phyloP scores from a whole-genome alignment of 148 eudicot genomes.

The Persicaria maculosa region DNA sequence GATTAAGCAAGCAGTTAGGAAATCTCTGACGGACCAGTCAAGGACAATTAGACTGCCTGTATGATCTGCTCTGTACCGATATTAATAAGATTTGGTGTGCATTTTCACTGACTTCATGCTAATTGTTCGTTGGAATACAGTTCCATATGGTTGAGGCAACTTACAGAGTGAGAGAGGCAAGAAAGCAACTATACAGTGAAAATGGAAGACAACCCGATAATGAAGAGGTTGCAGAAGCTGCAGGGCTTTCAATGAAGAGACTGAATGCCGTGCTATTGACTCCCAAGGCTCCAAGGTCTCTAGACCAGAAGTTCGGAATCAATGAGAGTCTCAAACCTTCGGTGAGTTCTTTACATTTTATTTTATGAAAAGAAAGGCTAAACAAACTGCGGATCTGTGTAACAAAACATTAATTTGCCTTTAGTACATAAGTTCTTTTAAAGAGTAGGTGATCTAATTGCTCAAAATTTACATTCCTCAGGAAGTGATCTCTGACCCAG shows the following conservation, averaged over 20 bases:
- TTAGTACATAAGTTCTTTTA: too few species aligned
- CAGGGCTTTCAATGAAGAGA: slow-evolving; percentile 92
- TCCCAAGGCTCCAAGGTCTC: slow-evolving; percentile 87
- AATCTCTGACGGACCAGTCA: slow-evolving; percentile 75
- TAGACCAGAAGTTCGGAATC: slow-evolving; percentile 70
- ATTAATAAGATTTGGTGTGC: not conserved
- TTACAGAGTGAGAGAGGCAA: slow-evolving; percentile 77
- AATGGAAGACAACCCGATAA: slow-evolving; percentile 61
- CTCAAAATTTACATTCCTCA: slow-evolving; percentile 17
- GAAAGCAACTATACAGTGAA: slow-evolving; percentile 52
- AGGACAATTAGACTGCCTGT: slow-evolving; percentile 85
- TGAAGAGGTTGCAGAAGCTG: slow-evolving; percentile 80
- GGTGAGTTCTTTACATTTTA: slow-evolving; percentile 24
- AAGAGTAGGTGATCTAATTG: not conserved
- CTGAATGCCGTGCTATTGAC: slow-evolving; percentile 55
- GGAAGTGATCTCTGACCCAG: slow-evolving; percentile 67
- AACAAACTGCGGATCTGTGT: not conserved
- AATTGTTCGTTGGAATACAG: slow-evolving; percentile 30
- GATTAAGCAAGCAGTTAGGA: slow-evolving; percentile 93
- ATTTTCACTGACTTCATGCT: not conserved
- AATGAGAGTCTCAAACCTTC: slow-evolving; percentile 60
- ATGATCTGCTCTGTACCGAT: slow-evolving; percentile 16
- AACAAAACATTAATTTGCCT: too few species aligned
- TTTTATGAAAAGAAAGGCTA: not conserved
- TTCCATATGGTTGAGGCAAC: slow-evolving; percentile 77